phyloP scores from a whole-genome alignment of 2,329 filamentous ascomycete genomes.

The Colletotrichum incanum region DNA sequence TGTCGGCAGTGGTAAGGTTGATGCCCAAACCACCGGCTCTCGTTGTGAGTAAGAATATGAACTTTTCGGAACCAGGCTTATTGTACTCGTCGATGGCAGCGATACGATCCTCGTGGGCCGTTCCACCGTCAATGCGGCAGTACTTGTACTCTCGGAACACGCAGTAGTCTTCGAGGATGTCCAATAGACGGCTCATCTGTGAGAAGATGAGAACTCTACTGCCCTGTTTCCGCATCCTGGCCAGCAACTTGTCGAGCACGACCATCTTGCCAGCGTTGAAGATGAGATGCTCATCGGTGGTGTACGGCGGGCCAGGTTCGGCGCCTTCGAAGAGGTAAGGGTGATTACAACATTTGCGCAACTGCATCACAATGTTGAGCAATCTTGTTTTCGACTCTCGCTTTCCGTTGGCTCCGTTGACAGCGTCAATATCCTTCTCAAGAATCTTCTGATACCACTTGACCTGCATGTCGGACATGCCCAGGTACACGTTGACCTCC shows the following conservation, averaged over 20 bases:
- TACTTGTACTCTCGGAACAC: conserved; percentile 96
- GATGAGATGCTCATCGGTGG: conserved; percentile 95
- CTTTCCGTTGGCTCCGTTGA: conserved; percentile 96
- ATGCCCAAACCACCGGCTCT: conserved; percentile 96
- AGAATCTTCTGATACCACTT: conserved; percentile 99
- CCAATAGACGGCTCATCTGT: conserved; percentile 97
- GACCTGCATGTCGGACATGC: conserved; percentile 99
- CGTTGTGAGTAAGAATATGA: conserved; percentile 95
- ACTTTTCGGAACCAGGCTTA: conserved; percentile 94
- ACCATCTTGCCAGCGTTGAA: conserved; percentile 98
- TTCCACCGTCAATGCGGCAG: conserved; percentile 96
- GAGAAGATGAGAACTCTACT: conserved; percentile 99
- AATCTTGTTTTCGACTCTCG: conserved; percentile 97
- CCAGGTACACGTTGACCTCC: conserved; percentile 96
- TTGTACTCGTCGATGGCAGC: conserved; percentile 99
- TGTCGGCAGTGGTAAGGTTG: conserved; percentile 95
- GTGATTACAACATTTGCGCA: conserved; percentile 99
- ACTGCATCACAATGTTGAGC: conserved; percentile 99
- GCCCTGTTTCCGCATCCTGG: conserved; percentile 85
- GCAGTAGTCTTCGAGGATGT: conserved; percentile 98
- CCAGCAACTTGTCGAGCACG: conserved; percentile 92
- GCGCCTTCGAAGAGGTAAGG: conserved; percentile 98
- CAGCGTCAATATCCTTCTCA: conserved; percentile 98
- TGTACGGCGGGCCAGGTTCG: conserved; percentile 97
- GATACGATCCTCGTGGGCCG: conserved; percentile 97